Conservation (phyloP, 192 early-diverging fungal species). For the Backusella tarrabulga region DNA sequence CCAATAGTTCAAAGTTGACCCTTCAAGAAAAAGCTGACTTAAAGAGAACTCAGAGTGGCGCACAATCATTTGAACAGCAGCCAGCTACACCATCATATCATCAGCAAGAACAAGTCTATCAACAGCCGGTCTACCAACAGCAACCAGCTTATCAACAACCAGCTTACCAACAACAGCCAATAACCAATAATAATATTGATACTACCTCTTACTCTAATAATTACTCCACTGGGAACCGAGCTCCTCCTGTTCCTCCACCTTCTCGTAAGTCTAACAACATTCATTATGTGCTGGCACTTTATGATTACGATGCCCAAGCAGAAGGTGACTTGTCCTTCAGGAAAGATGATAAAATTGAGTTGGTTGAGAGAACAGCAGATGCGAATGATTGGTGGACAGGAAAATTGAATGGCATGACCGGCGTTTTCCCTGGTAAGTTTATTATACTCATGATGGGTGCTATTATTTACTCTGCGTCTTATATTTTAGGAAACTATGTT, state of each 20-base stretch:
- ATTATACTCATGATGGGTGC: neutral
- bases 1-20: constrained; percentile 21
- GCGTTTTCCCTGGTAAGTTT: constrained; percentile 69
- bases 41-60: neutral
- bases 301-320: constrained; percentile 76
- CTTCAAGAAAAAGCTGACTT: constrained; percentile 27
- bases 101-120: neutral
- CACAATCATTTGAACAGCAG: neutral
- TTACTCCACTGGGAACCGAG: neutral
- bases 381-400: constrained; percentile 86
- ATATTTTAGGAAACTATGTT: constrained; percentile 17
- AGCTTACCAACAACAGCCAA: neutral
- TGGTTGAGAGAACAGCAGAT: constrained; percentile 57
- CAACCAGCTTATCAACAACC: neutral
- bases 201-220: neutral
- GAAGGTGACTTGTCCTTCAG: constrained; percentile 70
- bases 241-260: constrained; percentile 33
- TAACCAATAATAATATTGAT: neutral
- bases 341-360: constrained; percentile 69
- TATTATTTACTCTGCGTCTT: neutral
- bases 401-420: constrained; percentile 53
- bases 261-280: constrained; percentile 24
- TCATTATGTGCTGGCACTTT: constrained; percentile 65
- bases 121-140: neutral
- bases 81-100: neutral